Evolutionary conservation across 164 flowering plant genomes (phyloP).

Genomic region (Vitis amurensis): DNA sequence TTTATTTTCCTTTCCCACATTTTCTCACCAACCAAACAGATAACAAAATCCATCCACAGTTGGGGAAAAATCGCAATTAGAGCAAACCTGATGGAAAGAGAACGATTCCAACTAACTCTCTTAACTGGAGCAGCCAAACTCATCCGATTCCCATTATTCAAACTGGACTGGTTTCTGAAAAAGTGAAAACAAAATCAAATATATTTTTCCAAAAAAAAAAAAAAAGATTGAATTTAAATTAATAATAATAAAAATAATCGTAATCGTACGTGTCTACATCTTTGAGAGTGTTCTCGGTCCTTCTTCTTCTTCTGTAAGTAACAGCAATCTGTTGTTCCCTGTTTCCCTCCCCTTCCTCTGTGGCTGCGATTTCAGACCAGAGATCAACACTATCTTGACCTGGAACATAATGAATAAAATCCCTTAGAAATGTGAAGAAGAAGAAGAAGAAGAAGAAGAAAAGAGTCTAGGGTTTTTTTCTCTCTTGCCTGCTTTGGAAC

Average conservation of each 20-base stretch:
- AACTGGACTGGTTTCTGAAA: conserved; percentile 26
- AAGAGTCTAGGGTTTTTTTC: background rate
- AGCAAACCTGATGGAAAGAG: conserved; percentile 80
- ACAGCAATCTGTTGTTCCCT: conserved; percentile 27
- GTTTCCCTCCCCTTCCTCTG: conserved; percentile 23
- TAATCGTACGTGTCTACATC: conserved; percentile 15
- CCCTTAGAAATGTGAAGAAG: background rate
- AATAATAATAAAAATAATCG: background rate
- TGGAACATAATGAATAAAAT: conserved; percentile 5
- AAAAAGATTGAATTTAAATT: background rate
- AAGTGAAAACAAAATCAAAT: conserved; percentile 1
- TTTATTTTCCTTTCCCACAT: background rate
- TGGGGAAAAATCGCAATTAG: background rate
- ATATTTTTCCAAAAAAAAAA: no score
- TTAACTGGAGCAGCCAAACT: conserved; percentile 40
- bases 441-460: background rate
- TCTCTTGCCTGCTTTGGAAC: background rate
- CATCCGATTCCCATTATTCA: conserved; percentile 28
- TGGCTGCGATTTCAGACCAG: conserved; percentile 52
- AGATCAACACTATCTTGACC: conserved; percentile 28
- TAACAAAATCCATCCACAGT: background rate
- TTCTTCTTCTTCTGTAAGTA: conserved; percentile 49
- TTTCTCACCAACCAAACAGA: background rate
- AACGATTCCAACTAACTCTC: conserved; percentile 84
- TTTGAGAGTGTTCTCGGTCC: conserved; percentile 4